Percentiles rank a stretch among this genome's conserved stretches.
phyloP scores from a whole-genome alignment of 495 filamentous ascomycete species.

The Cryomyces antarcticus region DNA sequence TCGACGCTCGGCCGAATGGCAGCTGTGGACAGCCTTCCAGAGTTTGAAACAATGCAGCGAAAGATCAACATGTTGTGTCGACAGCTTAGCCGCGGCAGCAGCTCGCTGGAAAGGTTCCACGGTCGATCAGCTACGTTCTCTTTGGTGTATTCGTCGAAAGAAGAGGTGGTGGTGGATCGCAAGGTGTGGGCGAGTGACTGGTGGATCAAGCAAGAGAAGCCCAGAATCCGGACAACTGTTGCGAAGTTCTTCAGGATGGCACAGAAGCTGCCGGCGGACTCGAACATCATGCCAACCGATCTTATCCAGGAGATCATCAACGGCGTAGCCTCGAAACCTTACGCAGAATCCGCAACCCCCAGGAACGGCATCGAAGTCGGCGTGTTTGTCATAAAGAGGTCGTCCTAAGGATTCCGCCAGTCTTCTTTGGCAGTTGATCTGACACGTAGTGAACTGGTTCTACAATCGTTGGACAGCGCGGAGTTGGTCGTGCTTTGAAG shows the following conservation, averaged over 20 bases:
- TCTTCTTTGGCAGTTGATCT: too few species aligned
- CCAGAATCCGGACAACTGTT: conserved; percentile 40
- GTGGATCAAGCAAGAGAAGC: conserved; percentile 51
- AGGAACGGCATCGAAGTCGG: conserved; percentile 21
- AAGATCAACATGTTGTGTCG: conserved; percentile 30
- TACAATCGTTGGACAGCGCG: too few species aligned
- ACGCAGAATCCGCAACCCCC: conserved; percentile 7
- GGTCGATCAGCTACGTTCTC: conserved; percentile 16
- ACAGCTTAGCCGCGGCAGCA: conserved; percentile 11
- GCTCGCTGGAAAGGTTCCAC: conserved; percentile 14
- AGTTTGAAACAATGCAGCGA: conserved; percentile 33
- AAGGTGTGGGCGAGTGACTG: conserved; percentile 42
- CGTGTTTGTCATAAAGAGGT: conserved; percentile 10
- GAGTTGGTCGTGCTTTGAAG: too few species aligned
- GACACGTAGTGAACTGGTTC: too few species aligned
- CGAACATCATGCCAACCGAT: conserved; percentile 29
- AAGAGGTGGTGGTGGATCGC: conserved; percentile 32
- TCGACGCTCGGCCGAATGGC: conserved; percentile 35
- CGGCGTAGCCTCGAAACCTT: conserved; percentile 23
- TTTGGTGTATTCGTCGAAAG: conserved; percentile 31
- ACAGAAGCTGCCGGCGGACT: conserved; percentile 20
- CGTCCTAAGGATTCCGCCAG: too few species aligned
- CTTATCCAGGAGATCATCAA: conserved; percentile 44
- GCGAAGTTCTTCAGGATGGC: conserved; percentile 35
- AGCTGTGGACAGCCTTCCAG: conserved; percentile 35